A percentile compares a stretch with the other conserved stretches of the same genome.
These are phyloP conservation scores for Xerocomellus intermedius DNA, from an alignment of 768 basidiomycete genomes.

Conservation along the genomic window DNA sequence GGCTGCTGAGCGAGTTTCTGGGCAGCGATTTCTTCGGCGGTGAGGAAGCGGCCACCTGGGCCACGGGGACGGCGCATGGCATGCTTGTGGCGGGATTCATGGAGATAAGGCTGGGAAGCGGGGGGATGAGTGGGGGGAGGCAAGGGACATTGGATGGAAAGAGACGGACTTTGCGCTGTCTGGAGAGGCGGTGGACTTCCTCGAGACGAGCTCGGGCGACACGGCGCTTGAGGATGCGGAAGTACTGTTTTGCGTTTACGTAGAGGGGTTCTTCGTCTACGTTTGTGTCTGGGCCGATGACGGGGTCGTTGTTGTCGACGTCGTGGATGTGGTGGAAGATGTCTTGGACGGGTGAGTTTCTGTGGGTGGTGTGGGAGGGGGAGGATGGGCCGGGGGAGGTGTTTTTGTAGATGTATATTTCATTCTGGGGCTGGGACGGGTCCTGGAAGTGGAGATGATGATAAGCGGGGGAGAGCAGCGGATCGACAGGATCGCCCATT, in stretches of 20 bases:
- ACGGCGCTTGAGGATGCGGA: slow-evolving; percentile 94
- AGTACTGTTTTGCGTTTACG: slow-evolving; percentile 99
- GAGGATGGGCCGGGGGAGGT: slow-evolving; percentile 32
- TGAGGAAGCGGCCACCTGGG: slow-evolving; percentile 96
- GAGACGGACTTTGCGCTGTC: slow-evolving; percentile 78
- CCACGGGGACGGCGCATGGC: slow-evolving; percentile 97
- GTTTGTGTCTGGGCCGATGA: slow-evolving; percentile 36
- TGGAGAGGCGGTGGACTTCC: slow-evolving; percentile 89
- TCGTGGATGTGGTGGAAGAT: slow-evolving; percentile 34
- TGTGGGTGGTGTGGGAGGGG: slow-evolving; percentile 25
- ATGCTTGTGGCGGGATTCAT: slow-evolving; percentile 97
- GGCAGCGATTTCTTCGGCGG: slow-evolving; percentile 90
- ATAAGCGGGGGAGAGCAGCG: slow-evolving; percentile 59
- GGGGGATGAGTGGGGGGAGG: slow-evolving; percentile 6
- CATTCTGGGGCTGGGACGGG: slow-evolving; percentile 21
- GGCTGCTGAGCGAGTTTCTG: slow-evolving; percentile 51
- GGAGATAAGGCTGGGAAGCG: slow-evolving; percentile 81
- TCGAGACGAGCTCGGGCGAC: slow-evolving; percentile 88
- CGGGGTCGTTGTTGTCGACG: slow-evolving; percentile 23
- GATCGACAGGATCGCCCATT: slow-evolving; percentile 58
- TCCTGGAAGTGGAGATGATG: slow-evolving; percentile 41
- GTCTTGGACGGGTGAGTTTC: slow-evolving; percentile 29
- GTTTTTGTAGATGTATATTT: slow-evolving; percentile 33
- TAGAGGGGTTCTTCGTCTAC: slow-evolving; percentile 97
- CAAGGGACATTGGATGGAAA: background rate